Base-by-base conservation (phyloP, 495 filamentous ascomycete species). In the Pyronema domesticum region DNA sequence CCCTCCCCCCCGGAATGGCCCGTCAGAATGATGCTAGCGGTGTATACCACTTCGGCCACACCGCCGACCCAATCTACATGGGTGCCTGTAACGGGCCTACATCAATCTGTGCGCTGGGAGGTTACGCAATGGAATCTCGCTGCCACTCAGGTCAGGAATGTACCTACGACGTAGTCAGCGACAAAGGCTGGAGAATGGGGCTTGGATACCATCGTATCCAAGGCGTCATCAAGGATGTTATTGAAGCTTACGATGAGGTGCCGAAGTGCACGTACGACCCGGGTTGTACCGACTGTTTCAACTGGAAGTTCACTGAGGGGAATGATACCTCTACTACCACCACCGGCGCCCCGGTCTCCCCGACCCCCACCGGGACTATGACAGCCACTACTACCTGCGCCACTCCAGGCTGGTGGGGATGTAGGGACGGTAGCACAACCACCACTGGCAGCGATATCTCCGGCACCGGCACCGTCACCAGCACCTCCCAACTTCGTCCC, bases 21-120 rank as follows among this genome's bases (percentile, higher is more conserved):
- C 14, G 52, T 3, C 52, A 54, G 30, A 48, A 39, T 15, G 68
- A 81, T 53, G 75, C 83, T 59, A 73, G 82, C n/a, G 53, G 61
- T 2, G 57, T 64, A 34, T 94, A 79, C 60, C 93, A 98, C 68
- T 86, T 95, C 63, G 91, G 91, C 6, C 86, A 96, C 64, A 96
- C 86, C 5, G 91, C 93, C 7, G 91, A 98, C 68, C 91, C 91
- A 0, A 76, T 98, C 6, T 98, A 81, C 65, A 87, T 95, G 75
- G 91, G 91, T 33, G 83, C 82, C 8, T 98, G 91, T 68, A 94
- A 94, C 65, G 84, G 83, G 36, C 85, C 85, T n/a, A 86, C 83
- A 23, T 85, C 89, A 10, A 75, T 76, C 6, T 98, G 91, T 65
- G 88, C 87, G 14, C 81, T 91, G 61, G 89, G 77, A 14, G 91